Evolutionary conservation across 805 yeast genomes (phyloP).

Genomic region (Kodamaea jinghongensis): DNA sequence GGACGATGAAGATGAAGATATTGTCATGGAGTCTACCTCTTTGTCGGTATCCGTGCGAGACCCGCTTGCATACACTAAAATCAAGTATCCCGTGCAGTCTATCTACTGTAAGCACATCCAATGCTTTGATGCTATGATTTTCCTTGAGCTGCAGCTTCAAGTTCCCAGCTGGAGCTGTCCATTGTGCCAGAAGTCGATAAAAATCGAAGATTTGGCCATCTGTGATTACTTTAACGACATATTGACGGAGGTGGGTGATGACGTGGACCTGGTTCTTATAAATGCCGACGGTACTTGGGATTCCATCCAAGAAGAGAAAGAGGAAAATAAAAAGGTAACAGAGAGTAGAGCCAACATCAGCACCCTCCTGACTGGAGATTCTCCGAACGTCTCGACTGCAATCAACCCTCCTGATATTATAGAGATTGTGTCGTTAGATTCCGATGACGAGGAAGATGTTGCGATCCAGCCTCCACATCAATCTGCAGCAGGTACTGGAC

Average conservation of each 20-base stretch:
- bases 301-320: constrained; percentile 19
- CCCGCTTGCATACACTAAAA: constrained; percentile 71
- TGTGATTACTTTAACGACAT: constrained; percentile 74
- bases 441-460: constrained; percentile 47
- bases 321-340: constrained; percentile 5
- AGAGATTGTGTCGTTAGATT: constrained; percentile 49
- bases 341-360: constrained; percentile 2
- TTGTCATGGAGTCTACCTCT: constrained; percentile 57
- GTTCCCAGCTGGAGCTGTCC: constrained; percentile 90
- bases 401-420: constrained; percentile 18
- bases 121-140: constrained; percentile 82
- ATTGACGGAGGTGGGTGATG: constrained; percentile 50
- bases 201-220: constrained; percentile 58
- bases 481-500: too few relatives aligned
- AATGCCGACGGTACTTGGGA: constrained; percentile 75
- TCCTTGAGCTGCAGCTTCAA: constrained; percentile 70
- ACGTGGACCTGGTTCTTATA: constrained; percentile 64
- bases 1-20: constrained; percentile 60
- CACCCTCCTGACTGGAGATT: constrained; percentile 2
- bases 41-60: constrained; percentile 69
- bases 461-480: too few relatives aligned
- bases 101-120: constrained; percentile 73
- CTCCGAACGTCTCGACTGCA: background rate
- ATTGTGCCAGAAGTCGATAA: constrained; percentile 57
- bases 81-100: constrained; percentile 71